Percentiles rank a stretch among this genome's conserved stretches.
phyloP scores from a whole-genome alignment of 2,329 filamentous ascomycete genomes.

The Pseudocercospora fuligena region DNA sequence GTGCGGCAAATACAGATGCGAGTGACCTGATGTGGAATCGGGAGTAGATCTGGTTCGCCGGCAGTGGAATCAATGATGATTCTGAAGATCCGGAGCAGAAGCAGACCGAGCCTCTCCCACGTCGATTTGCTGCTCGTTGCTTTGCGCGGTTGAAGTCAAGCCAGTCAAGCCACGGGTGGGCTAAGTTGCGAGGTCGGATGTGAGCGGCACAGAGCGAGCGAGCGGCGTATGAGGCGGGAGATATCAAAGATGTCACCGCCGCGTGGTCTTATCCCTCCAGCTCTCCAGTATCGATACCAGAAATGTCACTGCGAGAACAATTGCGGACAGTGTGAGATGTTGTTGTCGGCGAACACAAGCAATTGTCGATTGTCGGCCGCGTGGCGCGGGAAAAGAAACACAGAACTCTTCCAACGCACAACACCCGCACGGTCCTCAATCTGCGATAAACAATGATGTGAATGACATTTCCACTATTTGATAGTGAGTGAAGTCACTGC shows the following conservation, averaged over 20 bases:
- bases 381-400: too few relatives aligned
- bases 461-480: too few relatives aligned
- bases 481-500: too few relatives aligned
- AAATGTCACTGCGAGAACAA: too few relatives aligned
- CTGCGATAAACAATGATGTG: too few relatives aligned
- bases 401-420: too few relatives aligned
- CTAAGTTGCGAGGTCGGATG: not conserved
- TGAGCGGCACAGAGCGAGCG: not conserved
- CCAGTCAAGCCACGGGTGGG: not conserved
- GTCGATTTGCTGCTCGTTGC: not conserved
- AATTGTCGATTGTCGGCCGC: too few relatives aligned
- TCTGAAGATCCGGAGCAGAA: not conserved
- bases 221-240: not conserved
- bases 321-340: too few relatives aligned
- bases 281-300: too few relatives aligned
- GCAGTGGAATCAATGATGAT: not conserved
- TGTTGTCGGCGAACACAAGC: too few relatives aligned
- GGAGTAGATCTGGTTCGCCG: not conserved
- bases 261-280: not conserved
- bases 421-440: too few relatives aligned
- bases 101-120: not conserved
- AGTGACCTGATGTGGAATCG: not conserved
- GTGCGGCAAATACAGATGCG: not conserved
- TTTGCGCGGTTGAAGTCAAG: not conserved
- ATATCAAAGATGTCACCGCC: not conserved